Percentiles rank a stretch among this genome's conserved stretches.
Evolutionary conservation across 768 basidiomycete genomes (phyloP).

Genomic region (Filobasidium wieringae): DNA sequence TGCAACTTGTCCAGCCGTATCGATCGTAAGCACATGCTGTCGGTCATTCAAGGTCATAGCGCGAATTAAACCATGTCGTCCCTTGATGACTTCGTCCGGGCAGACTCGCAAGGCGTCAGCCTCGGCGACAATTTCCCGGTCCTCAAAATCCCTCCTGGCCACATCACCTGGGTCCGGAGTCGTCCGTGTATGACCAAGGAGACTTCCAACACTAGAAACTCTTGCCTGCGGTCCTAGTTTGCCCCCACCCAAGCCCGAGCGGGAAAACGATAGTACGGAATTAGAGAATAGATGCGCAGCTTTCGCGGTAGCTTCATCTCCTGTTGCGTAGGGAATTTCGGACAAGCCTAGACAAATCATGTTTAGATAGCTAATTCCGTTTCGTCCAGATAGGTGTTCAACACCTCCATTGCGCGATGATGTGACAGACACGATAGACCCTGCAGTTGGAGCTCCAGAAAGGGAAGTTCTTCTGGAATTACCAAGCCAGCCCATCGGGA

Average conservation of each 20-base stretch:
- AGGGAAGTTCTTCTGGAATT: slow-evolving; percentile 18
- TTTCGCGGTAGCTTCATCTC: slow-evolving; percentile 17
- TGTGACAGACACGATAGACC: slow-evolving; percentile 24
- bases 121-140: slow-evolving; percentile 67
- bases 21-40: slow-evolving; percentile 77
- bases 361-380: slow-evolving; percentile 50
- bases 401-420: slow-evolving; percentile 22
- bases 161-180: slow-evolving; percentile 14
- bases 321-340: slow-evolving; percentile 24
- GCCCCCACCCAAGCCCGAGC: background rate
- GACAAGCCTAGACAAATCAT: slow-evolving; percentile 39
- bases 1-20: slow-evolving; percentile 74
- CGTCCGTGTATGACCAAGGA: background rate
- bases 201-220: too few relatives aligned
- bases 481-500: background rate
- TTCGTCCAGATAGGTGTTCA: slow-evolving; percentile 28
- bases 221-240: background rate
- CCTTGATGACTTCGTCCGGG: slow-evolving; percentile 62
- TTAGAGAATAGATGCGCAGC: slow-evolving; percentile 63
- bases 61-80: slow-evolving; percentile 66
- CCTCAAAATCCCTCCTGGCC: slow-evolving; percentile 37
- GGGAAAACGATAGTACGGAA: slow-evolving; percentile 54
- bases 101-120: slow-evolving; percentile 47
- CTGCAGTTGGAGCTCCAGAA: slow-evolving; percentile 28
- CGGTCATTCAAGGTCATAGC: slow-evolving; percentile 74